phyloP scores from a whole-genome alignment of 2,329 filamentous ascomycete genomes.

The Hawksworthiomyces lignivorus region DNA sequence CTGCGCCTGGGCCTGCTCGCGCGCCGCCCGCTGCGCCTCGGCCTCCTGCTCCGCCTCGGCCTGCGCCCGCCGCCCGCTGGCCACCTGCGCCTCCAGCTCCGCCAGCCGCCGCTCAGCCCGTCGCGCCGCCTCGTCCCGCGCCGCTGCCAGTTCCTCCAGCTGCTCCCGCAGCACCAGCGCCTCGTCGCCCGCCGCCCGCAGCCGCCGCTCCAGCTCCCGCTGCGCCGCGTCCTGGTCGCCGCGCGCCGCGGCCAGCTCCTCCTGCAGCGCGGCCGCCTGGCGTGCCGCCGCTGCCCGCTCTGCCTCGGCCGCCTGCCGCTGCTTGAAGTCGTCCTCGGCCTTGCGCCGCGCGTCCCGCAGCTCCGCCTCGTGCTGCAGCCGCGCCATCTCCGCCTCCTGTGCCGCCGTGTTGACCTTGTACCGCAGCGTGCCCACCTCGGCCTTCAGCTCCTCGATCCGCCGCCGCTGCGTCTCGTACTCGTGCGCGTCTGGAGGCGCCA shows the following conservation, averaged over 20 bases:
- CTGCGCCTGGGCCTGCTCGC: slow-evolving; percentile 57
- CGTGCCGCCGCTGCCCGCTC: slow-evolving; percentile 43
- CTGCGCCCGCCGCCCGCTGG: slow-evolving; percentile 37
- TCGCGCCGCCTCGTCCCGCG: slow-evolving; percentile 63
- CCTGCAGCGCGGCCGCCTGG: slow-evolving; percentile 41
- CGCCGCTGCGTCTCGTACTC: slow-evolving; percentile 50
- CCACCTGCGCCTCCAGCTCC: slow-evolving; percentile 46
- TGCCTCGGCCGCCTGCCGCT: slow-evolving; percentile 50
- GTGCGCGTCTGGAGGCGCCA: slow-evolving; percentile 50
- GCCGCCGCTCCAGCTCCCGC: slow-evolving; percentile 58
- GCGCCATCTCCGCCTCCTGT: slow-evolving; percentile 75
- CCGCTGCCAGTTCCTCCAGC: slow-evolving; percentile 59
- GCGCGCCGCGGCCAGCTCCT: slow-evolving; percentile 45
- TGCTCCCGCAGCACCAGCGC: slow-evolving; percentile 72
- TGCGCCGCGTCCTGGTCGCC: slow-evolving; percentile 47
- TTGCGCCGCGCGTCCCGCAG: slow-evolving; percentile 70
- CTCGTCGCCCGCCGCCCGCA: slow-evolving; percentile 65
- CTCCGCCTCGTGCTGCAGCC: slow-evolving; percentile 75
- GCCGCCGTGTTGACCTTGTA: slow-evolving; percentile 84
- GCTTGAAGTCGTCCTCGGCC: slow-evolving; percentile 78
- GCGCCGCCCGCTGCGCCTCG: slow-evolving; percentile 44
- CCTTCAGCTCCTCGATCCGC: slow-evolving; percentile 70
- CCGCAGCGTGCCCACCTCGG: slow-evolving; percentile 77
- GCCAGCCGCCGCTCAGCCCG: slow-evolving; percentile 45
- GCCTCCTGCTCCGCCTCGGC: slow-evolving; percentile 55